Conservation (phyloP, 805 yeast genomes). For the Millerozyma acaciae region DNA sequence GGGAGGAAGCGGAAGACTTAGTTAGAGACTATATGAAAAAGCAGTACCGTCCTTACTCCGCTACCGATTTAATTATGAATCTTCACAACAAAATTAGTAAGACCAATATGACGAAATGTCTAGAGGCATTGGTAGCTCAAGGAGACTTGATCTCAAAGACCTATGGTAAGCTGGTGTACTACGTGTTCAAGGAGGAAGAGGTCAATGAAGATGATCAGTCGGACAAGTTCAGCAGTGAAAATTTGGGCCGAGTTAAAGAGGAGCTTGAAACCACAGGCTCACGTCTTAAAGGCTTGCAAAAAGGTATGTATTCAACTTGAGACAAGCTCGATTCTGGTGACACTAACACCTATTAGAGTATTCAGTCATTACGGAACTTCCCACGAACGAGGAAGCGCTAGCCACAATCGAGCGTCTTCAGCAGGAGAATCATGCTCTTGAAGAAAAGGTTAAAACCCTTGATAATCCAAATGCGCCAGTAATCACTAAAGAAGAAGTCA, state of each 20-base stretch:
- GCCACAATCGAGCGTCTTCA: constrained; percentile 1
- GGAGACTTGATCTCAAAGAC: constrained; percentile 33
- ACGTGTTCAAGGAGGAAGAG: constrained; percentile 36
- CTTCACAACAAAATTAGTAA: constrained; percentile 39
- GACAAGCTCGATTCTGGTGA: no score
- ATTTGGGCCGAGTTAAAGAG: background rate
- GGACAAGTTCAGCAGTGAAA: constrained; percentile 1
- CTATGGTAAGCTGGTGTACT: constrained; percentile 43
- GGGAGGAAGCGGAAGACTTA: constrained; percentile 24
- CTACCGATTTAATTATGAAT: constrained; percentile 44
- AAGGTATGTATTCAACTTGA: constrained; percentile 2
- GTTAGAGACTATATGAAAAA: constrained; percentile 35
- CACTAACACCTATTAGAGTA: constrained; percentile 5
- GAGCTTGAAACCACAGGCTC: background rate
- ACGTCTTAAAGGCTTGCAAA: background rate
- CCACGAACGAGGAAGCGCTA: constrained; percentile 7
- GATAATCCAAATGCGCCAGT: background rate
- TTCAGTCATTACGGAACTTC: background rate
- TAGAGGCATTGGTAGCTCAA: constrained; percentile 32
- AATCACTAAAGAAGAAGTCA: constrained; percentile 2
- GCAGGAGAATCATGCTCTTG: background rate
- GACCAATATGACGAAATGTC: constrained; percentile 25
- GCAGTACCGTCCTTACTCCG: constrained; percentile 47
- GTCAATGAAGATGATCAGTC: constrained; percentile 4
- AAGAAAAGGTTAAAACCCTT: constrained; percentile 1